Evolutionary conservation across 1,139 yeast genomes (phyloP), one percentile per base, ranked within the genome.

Genomic region (Yarrowia galli): DNA sequence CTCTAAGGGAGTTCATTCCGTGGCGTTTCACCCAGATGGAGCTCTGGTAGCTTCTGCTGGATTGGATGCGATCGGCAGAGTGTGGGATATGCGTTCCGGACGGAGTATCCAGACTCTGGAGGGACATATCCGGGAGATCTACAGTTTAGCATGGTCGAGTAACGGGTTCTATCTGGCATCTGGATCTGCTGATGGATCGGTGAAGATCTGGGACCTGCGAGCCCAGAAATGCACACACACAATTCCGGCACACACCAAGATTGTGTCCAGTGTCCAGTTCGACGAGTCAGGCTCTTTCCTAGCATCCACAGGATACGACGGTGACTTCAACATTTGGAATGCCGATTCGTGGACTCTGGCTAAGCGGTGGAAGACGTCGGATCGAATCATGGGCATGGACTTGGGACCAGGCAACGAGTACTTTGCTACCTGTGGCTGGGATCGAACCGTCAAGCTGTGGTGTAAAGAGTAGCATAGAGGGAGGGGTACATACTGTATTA

Each of bases 1-100:
- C 74, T 81, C 92, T 1, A 88, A 87, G 72, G 95, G 87, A 69
- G 87, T 93, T 0, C 87, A 86, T 71, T 76, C 88, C 1, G 79
- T 91, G 2, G 78, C 85, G 0, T 84, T 89, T 71, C 97, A 93
- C 69, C 83, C 84, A 0, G 97, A 92, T 74, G 98, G 98, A 0
- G 82, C 95, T 4, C 76, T 95, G 7, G 75, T 89, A 13, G 88
- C 89, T 0, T 85, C 93, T 10, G 97, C 89, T 2, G 97, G 98
- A 0, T 79, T 87, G 12, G 98, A 95, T 76, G 91, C 89, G 0
- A 78, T 87, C 22, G 88, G 87, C 0, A 80, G 89, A 61, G 75
- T 92, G 7, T 95, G 98, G 98, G 99, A 95, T 78, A 75, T 95
- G 65, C 80, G 99, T 67, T 83, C 90, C 0, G 99, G 98, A 1